Percentiles rank a stretch among this genome's conserved stretches.
phyloP scores from a whole-genome alignment of 306 rosid species.

The Pterocarpus santalinus region DNA sequence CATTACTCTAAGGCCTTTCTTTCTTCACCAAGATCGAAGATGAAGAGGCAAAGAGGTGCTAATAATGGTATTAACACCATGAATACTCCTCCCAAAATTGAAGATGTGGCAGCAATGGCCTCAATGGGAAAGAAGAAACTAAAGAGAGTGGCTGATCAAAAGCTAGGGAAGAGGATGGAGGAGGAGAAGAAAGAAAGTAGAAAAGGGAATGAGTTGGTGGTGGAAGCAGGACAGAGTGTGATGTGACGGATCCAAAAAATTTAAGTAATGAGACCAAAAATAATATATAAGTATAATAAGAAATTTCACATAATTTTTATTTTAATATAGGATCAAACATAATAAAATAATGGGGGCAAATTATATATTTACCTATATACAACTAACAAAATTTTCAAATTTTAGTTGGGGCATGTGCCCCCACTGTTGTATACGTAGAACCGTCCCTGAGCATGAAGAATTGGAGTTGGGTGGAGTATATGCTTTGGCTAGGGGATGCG shows the following conservation, averaged over 20 bases:
- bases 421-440: too few relatives aligned
- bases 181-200: constrained; percentile 37
- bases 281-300: too few relatives aligned
- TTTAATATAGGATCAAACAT: too few relatives aligned
- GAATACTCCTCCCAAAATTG: constrained; percentile 41
- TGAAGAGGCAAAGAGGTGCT: constrained; percentile 70
- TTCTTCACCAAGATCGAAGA: neutral
- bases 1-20: neutral
- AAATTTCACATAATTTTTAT: too few relatives aligned
- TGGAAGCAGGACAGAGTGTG: constrained; percentile 19
- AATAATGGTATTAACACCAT: constrained; percentile 27
- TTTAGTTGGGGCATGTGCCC: too few relatives aligned
- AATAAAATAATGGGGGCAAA: too few relatives aligned
- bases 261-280: too few relatives aligned
- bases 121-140: constrained; percentile 51
- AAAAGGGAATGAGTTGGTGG: neutral
- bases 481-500: constrained; percentile 52
- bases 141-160: constrained; percentile 50
- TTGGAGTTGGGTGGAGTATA: constrained; percentile 50
- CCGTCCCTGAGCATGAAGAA: too few relatives aligned
- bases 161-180: constrained; percentile 17
- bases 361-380: too few relatives aligned
- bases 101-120: constrained; percentile 27
- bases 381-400: too few relatives aligned
- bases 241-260: neutral